phyloP scores from a whole-genome alignment of 257 asterid species.

The Plectranthus barbatus region DNA sequence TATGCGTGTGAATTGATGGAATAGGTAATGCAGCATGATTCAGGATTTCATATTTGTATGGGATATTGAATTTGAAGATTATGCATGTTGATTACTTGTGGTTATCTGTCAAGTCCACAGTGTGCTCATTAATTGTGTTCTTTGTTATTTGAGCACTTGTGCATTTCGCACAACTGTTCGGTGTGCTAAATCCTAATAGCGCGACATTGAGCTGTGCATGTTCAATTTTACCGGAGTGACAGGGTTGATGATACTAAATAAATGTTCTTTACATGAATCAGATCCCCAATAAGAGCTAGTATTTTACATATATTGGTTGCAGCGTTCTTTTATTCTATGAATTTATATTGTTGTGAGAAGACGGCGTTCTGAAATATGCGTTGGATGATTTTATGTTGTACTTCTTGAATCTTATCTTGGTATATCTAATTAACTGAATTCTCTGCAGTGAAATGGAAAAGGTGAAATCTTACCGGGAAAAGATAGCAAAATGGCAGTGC shows the following conservation, averaged over 20 bases:
- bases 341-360: conserved; percentile 1
- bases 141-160: not conserved
- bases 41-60: not conserved
- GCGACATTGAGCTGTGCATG: not conserved
- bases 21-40: not conserved
- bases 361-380: not conserved
- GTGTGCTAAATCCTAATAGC: not conserved
- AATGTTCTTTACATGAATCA: not conserved
- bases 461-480: conserved; percentile 79
- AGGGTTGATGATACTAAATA: not conserved
- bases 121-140: not conserved
- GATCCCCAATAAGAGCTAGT: not conserved
- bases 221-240: not conserved
- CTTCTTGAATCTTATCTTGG: not conserved
- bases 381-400: not conserved
- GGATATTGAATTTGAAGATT: not conserved
- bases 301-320: not conserved
- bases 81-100: not conserved
- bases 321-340: not conserved
- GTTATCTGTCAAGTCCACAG: not conserved
- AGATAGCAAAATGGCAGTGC: conserved; percentile 76
- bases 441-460: conserved; percentile 74
- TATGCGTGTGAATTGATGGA: not conserved
- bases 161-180: not conserved
- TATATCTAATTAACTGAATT: conserved; percentile 3